Evolutionary conservation across 75 land plant species (phyloP), one percentile per base, ranked within the genome.

Genomic region (Sequoia sempervirens): DNA sequence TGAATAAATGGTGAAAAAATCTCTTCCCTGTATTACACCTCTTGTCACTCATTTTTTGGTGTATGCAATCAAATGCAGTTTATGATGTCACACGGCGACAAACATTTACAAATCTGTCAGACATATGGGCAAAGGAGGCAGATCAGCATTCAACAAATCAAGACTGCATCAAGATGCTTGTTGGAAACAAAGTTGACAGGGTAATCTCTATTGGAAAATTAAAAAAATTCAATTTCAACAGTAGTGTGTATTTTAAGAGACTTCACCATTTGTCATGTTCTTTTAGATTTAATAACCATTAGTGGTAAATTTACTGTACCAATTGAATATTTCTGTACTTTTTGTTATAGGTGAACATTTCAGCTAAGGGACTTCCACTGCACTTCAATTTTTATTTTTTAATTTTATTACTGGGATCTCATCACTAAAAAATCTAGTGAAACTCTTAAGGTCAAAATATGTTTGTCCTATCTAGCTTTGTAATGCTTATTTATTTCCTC

Each of bases 131-230:
- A 41, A 95, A 91, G 83, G 99, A 97, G 86, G 90, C 94, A 34
- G 98, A 95, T 46, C 90, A 90, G 6, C 94, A 95, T 80, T 94
- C 93, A 53, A 93, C 99, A 4, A 92, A 96, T 88, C 90, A 90
- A 66, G 91, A 96, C 75, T 96, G 97, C 82, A 91, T 96, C 87
- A 96, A 96, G 90, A 91, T 96, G 94, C 91, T 96, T 82, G 95
- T 96, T 70, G 99, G 99, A 61, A 97, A 97, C 87, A 97, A 97
- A 91, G 96, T 97, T 54, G 99, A 95, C 79, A 94, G 83, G 92
- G 97, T 92, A 88, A 84, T 87, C 79, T 45, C 28, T 79, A 2
- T 78, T 26, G 38, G 50, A 14, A 36, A 41, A 37, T 58, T 34
- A 34, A 34, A 34, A 34, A 0, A 0, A 32, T n/a, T 30, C 36